A percentile compares a stretch with the other conserved stretches of the same genome.
Evolutionary conservation across 306 rosid species (phyloP).

Genomic region (Echinosophora koreensis): DNA sequence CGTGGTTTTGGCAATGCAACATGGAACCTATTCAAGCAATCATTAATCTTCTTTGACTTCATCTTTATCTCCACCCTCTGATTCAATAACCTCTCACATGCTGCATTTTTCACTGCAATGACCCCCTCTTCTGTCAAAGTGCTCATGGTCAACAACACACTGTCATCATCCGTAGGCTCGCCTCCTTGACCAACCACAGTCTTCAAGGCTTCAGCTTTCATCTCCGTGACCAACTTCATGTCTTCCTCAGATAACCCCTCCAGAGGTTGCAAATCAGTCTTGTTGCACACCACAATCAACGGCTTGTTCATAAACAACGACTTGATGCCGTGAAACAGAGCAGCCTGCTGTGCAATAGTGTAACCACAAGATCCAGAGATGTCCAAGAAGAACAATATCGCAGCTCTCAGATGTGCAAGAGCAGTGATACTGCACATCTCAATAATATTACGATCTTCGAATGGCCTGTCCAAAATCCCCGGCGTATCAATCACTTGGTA

Average conservation of each 20-base stretch:
- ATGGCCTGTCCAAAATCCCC: slow-evolving; percentile 90
- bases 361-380: slow-evolving; percentile 93
- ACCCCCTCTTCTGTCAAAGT: slow-evolving; percentile 88
- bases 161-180: slow-evolving; percentile 65
- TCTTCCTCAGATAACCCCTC: slow-evolving; percentile 84
- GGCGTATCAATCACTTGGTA: slow-evolving; percentile 95
- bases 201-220: slow-evolving; percentile 87
- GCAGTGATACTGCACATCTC: slow-evolving; percentile 98
- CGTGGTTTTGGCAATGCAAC: slow-evolving; percentile 83
- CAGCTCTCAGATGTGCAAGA: slow-evolving; percentile 88
- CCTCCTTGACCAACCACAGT: slow-evolving; percentile 83
- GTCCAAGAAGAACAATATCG: slow-evolving; percentile 87
- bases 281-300: slow-evolving; percentile 64
- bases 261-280: slow-evolving; percentile 86
- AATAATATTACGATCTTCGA: slow-evolving; percentile 88
- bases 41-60: slow-evolving; percentile 83
- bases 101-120: slow-evolving; percentile 84
- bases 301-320: slow-evolving; percentile 68
- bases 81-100: slow-evolving; percentile 79
- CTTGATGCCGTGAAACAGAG: slow-evolving; percentile 82
- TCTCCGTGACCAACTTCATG: slow-evolving; percentile 74
- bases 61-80: slow-evolving; percentile 88
- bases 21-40: slow-evolving; percentile 82
- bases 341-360: slow-evolving; percentile 85
- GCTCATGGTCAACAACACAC: slow-evolving; percentile 84